These are phyloP conservation scores for Fusarium sp. DNA, from an alignment of 2,329 filamentous ascomycete genomes.

Conservation along the genomic window DNA sequence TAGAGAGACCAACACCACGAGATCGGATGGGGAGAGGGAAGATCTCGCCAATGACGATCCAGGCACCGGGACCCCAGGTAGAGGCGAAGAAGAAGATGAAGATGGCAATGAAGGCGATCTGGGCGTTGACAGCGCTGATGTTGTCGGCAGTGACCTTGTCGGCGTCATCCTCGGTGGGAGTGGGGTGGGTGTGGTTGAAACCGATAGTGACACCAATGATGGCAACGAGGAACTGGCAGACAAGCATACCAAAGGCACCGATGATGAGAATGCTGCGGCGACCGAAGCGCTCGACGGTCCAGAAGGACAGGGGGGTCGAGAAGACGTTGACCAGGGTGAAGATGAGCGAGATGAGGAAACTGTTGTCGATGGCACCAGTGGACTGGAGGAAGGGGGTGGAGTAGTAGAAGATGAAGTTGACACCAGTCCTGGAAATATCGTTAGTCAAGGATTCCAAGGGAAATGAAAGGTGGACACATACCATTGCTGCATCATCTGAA, in stretches of 20 bases:
- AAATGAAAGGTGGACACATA: constrained; percentile 11
- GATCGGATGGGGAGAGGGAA: constrained; percentile 91
- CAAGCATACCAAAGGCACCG: constrained; percentile 84
- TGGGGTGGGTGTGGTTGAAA: constrained; percentile 61
- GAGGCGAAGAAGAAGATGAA: constrained; percentile 94
- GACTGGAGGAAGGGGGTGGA: constrained; percentile 87
- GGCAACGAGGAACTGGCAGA: constrained; percentile 89
- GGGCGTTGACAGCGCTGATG: constrained; percentile 63
- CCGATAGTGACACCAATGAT: constrained; percentile 77
- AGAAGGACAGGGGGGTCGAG: constrained; percentile 91
- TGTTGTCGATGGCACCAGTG: constrained; percentile 79
- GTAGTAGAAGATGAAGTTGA: constrained; percentile 95
- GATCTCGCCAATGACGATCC: constrained; percentile 89
- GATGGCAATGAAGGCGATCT: constrained; percentile 90
- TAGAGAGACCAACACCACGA: constrained; percentile 87
- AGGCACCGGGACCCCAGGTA: constrained; percentile 87
- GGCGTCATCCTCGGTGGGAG: constrained; percentile 54
- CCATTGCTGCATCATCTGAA: constrained; percentile 86
- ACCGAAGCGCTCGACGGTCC: constrained; percentile 83
- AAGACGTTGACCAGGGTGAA: constrained; percentile 89
- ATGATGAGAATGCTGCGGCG: constrained; percentile 83
- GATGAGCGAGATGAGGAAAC: constrained; percentile 86
- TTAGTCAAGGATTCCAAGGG: constrained; percentile 12
- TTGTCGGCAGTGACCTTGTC: constrained; percentile 61
- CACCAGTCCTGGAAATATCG: constrained; percentile 72